Evolutionary conservation across 2,329 filamentous ascomycete species (phyloP), one percentile per base, ranked within the genome.

Genomic region (Exophiala sp.): DNA sequence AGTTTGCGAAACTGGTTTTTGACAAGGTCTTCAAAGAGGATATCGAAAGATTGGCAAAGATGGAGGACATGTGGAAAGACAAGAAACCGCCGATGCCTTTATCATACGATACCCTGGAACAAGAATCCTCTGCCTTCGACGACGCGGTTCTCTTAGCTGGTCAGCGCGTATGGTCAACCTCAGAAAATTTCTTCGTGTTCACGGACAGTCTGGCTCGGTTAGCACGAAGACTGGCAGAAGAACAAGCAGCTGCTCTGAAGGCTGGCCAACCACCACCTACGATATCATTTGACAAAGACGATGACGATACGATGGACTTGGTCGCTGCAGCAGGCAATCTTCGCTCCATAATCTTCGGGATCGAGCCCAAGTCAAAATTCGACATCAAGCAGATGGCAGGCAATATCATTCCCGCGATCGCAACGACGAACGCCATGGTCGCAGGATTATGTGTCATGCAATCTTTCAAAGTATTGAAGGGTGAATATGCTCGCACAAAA

Each of bases 341-440:
- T 20, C 84, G 94, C 41, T 94, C 92, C 1, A 78, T 83, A 20
- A 80, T 95, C n/a, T 99, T 99, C 67, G 87, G 85, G 52, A 96
- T 99, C 54, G 88, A 92, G 50, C 75, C 78, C 3, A 92, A 90
- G 69, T 95, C 91, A 18, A 90, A 95, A 55, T 99, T 97, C 66
- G 91, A 97, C 67, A 91, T 94, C 65, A 99, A 99, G 75, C 82
- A 99, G 72, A 99, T 97, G 92, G 94, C 94, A 3, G 94, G 94
- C 50, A 99, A 99, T 69, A 99, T 99, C 65, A 99, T 99, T 57
- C 94, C 94, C 1, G 94, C 94, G 1, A 99, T 99, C 67, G 94
- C 94, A 4, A 99, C 94, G 0, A 97, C 94, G 0, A 99, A 99
- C 69, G 94, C 94, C 12, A 95, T 97, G 69, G 92, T 94, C 1